Evolutionary conservation across 208 protist genomes (phyloP), one percentile per base, ranked within the genome.

Genomic region (Acanthamoeba lenticulata): DNA sequence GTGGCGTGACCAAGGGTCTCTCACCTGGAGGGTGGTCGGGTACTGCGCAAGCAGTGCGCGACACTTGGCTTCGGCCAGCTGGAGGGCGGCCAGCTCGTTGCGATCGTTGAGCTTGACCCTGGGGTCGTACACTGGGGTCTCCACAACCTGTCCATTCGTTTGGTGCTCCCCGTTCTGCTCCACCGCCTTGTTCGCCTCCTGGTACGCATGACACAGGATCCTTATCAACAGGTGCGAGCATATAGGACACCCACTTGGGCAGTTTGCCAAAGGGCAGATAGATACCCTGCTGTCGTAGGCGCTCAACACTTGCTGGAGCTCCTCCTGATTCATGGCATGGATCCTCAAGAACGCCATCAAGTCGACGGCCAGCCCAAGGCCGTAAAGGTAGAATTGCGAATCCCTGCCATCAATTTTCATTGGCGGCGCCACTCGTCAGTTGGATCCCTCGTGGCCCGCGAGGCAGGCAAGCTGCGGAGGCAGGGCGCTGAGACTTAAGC

Each of bases 321-420:
- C 77, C 40, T 86, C 36, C 34, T 86, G 38, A n/a, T 86, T 86
- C 77, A 86, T 86, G 24, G 77, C 77, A 38, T 55, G 38, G n/a
- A 86, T 57, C 42, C 77, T 45, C 38, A 86, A n/a, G 32, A 86
- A 86, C 19, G 77, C 77, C 77, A 86, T 57, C 24, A 86, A 38
- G 13, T 86, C 77, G 5, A 45, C 77, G 15, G 77, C 42, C 36
- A 86, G 42, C 3, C 38, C 38, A 9, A 57, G 19, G 19, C 45
- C 45, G 77, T 86, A 86, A 2, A 86, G 45, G 24, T 45, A 86
- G 77, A 38, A 86, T 45, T 55, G 38, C n/a, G 38, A 57, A 55
- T 86, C 77, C 77, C 77, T 86, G 77, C 3, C 21, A n/a, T 0
- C 0, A 55, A 40, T n/a, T 77, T 13, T 36, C 67, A 77, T 17